These are phyloP conservation scores for Trichoderma gracile DNA, from an alignment of 2,329 filamentous ascomycete genomes.

Conservation along the genomic window DNA sequence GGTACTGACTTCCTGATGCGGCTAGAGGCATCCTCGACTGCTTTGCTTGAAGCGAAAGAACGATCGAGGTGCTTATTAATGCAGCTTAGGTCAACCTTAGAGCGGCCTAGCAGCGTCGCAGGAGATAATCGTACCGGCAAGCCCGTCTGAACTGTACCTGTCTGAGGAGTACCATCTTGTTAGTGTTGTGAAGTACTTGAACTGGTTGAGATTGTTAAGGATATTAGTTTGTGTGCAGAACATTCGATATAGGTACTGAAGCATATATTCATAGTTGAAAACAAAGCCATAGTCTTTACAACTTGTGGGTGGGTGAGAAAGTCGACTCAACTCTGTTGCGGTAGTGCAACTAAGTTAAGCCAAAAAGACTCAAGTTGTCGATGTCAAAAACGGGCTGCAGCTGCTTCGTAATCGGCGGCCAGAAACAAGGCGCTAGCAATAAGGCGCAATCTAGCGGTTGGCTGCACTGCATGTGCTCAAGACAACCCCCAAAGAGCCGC, in stretches of 20 bases:
- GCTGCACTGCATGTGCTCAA: too few relatives aligned
- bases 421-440: neutral
- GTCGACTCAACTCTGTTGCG: too few relatives aligned
- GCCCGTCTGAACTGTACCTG: neutral
- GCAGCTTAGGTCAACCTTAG: neutral
- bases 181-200: neutral
- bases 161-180: neutral
- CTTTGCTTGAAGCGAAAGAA: too few relatives aligned
- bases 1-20: neutral
- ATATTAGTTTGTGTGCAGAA: too few relatives aligned
- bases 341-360: too few relatives aligned
- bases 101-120: neutral
- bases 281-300: too few relatives aligned
- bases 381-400: neutral
- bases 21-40: neutral
- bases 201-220: too few relatives aligned
- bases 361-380: neutral
- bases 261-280: too few relatives aligned
- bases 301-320: too few relatives aligned
- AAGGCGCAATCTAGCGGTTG: neutral
- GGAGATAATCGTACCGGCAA: conserved; percentile 5
- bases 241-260: too few relatives aligned
- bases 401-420: neutral
- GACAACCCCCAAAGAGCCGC: too few relatives aligned
- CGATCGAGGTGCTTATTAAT: neutral